These are phyloP conservation scores for Plasmodium reichenowi DNA, from an alignment of 169 alveolate species.

Conservation along the genomic window DNA sequence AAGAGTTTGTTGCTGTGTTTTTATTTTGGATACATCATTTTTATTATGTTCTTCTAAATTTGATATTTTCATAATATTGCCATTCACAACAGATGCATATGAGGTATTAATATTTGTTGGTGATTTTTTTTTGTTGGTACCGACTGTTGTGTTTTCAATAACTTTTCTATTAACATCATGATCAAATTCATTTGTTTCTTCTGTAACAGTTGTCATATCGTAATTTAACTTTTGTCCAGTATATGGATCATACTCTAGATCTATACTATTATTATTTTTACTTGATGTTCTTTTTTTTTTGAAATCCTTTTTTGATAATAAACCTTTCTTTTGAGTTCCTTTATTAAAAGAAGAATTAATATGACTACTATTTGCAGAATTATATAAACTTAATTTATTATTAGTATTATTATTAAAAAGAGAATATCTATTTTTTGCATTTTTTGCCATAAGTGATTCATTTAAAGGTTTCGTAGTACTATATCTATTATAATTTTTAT, in stretches of 20 bases:
- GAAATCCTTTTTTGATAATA: conserved; percentile 34
- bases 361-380: conserved; percentile 17
- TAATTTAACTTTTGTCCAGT: conserved; percentile 38
- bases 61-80: conserved; percentile 13
- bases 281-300: conserved; percentile 28
- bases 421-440: conserved; percentile 28
- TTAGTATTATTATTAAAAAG: conserved; percentile 11
- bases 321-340: conserved; percentile 31
- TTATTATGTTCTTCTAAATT: conserved; percentile 11
- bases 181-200: conserved; percentile 5
- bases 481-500: conserved; percentile 62
- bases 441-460: conserved; percentile 14
- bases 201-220: conserved; percentile 4
- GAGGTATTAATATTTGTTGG: conserved; percentile 19
- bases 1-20: neutral
- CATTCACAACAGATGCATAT: conserved; percentile 65
- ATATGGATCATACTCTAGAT: conserved; percentile 51
- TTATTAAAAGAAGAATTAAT: conserved; percentile 13
- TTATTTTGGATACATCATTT: neutral
- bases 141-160: conserved; percentile 3
- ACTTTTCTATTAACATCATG: conserved; percentile 15
- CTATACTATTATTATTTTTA: conserved; percentile 48
- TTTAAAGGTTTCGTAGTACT: conserved; percentile 24
- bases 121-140: conserved; percentile 7
- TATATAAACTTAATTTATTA: conserved; percentile 18